These are phyloP conservation scores for Cruciata laevipes DNA, from an alignment of 257 asterid species.

Conservation along the genomic window DNA sequence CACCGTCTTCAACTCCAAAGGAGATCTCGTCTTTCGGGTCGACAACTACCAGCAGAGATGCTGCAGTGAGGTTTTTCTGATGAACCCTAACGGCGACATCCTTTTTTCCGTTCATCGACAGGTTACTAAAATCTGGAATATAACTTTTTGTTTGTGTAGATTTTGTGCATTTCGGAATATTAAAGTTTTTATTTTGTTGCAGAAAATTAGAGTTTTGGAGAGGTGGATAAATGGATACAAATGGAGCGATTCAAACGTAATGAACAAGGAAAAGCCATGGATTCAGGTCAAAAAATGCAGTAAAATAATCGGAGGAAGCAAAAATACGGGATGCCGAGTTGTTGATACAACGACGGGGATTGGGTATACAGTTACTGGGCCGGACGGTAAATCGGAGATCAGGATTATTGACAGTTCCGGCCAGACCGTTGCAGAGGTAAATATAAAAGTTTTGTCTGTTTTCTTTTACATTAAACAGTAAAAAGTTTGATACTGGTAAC, in stretches of 20 bases:
- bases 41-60: constrained; percentile 63
- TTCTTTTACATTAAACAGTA: no score
- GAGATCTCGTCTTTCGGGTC: constrained; percentile 59
- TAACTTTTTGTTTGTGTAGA: no score
- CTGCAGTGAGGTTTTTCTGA: constrained; percentile 50
- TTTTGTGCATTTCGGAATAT: no score
- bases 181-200: constrained; percentile 3
- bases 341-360: constrained; percentile 24
- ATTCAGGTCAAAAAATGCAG: constrained; percentile 44
- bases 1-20: constrained; percentile 56
- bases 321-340: constrained; percentile 30
- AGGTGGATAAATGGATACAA: constrained; percentile 51
- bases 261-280: constrained; percentile 36
- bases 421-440: constrained; percentile 60
- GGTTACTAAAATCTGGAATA: no score
- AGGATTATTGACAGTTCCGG: constrained; percentile 47
- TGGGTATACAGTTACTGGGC: constrained; percentile 34
- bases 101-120: constrained; percentile 56
- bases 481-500: no score
- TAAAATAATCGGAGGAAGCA: constrained; percentile 15
- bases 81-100: constrained; percentile 60
- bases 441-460: no score
- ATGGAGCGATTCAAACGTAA: constrained; percentile 30
- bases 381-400: constrained; percentile 41
- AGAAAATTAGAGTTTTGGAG: constrained; percentile 40